phyloP scores from a whole-genome alignment of 78 protist species.

The Dictyostelium citrinum region DNA sequence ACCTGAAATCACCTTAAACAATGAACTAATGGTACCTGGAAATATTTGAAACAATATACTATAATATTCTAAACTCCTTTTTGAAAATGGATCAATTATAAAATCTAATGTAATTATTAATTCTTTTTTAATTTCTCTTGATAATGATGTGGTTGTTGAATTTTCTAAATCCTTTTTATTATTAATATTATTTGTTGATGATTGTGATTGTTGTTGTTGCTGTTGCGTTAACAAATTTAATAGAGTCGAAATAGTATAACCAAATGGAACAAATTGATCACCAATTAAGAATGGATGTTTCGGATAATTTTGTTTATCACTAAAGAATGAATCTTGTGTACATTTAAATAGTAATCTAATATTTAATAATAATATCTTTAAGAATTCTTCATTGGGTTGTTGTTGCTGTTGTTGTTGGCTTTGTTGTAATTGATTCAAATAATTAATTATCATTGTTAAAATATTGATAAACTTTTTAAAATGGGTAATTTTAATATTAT shows the following conservation, averaged over 20 bases:
- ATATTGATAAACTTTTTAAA: not conserved
- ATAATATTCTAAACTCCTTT: not conserved
- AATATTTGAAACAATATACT: not conserved
- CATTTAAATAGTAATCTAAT: not conserved
- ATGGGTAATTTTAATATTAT: not conserved
- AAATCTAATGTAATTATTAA: not conserved
- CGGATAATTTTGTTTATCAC: not conserved
- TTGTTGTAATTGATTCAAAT: not conserved
- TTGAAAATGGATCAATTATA: not conserved
- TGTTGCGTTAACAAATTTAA: not conserved
- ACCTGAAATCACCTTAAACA: slow-evolving; percentile 7
- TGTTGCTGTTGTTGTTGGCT: not conserved
- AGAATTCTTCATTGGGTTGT: not conserved
- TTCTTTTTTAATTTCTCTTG: slow-evolving; percentile 6
- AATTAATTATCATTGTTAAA: not conserved
- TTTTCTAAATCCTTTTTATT: no score
- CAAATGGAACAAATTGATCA: slow-evolving; percentile 20
- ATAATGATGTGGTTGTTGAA: not conserved
- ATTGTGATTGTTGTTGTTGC: not conserved
- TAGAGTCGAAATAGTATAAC: slow-evolving; percentile 4
- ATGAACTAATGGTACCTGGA: slow-evolving; percentile 5
- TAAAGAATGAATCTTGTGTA: not conserved
- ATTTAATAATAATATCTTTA: not conserved
- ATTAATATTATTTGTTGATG: no score
- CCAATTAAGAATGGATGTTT: slow-evolving; percentile 14